Percentiles rank a stretch among this genome's conserved stretches.
These are phyloP conservation scores for Tympanopsis confertula DNA, from an alignment of 2,329 filamentous ascomycete species.

Conservation along the genomic window DNA sequence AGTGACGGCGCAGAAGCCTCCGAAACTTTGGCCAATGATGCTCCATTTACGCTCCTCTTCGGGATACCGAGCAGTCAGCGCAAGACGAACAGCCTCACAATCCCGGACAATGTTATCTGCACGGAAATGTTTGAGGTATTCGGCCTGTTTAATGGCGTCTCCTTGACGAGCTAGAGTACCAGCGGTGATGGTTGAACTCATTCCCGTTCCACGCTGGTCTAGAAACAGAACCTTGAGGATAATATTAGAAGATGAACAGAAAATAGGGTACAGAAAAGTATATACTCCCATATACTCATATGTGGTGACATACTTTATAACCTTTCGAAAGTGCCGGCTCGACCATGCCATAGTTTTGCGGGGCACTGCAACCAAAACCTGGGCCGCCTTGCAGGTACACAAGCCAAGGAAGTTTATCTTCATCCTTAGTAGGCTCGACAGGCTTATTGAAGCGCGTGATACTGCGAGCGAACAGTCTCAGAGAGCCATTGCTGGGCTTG, in stretches of 20 bases:
- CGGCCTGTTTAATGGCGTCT: conserved; percentile 42
- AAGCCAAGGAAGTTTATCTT: conserved; percentile 4
- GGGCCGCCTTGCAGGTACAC: conserved; percentile 62
- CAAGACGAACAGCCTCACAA: conserved; percentile 57
- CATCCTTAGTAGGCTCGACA: background rate
- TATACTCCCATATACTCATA: background rate
- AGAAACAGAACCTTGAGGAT: conserved; percentile 46
- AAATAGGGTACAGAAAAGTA: background rate
- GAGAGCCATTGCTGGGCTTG: background rate
- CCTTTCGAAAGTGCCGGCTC: conserved; percentile 41
- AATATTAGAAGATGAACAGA: background rate
- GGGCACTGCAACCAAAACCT: conserved; percentile 47
- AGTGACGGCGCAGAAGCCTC: conserved; percentile 60
- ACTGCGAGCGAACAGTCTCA: conserved; percentile 1
- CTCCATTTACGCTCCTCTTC: conserved; percentile 53
- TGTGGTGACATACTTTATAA: conserved; percentile 25
- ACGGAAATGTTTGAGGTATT: conserved; percentile 55
- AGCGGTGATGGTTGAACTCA: conserved; percentile 50
- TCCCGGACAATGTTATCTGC: conserved; percentile 66
- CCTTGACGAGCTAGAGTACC: conserved; percentile 44
- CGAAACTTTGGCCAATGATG: conserved; percentile 62
- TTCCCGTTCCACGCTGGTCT: conserved; percentile 62
- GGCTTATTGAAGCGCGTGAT: background rate
- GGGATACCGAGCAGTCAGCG: conserved; percentile 43
- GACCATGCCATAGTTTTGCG: conserved; percentile 34